Evolutionary conservation across 768 basidiomycete genomes (phyloP), one percentile per base, ranked within the genome.

Genomic region (Mycena belliarum): DNA sequence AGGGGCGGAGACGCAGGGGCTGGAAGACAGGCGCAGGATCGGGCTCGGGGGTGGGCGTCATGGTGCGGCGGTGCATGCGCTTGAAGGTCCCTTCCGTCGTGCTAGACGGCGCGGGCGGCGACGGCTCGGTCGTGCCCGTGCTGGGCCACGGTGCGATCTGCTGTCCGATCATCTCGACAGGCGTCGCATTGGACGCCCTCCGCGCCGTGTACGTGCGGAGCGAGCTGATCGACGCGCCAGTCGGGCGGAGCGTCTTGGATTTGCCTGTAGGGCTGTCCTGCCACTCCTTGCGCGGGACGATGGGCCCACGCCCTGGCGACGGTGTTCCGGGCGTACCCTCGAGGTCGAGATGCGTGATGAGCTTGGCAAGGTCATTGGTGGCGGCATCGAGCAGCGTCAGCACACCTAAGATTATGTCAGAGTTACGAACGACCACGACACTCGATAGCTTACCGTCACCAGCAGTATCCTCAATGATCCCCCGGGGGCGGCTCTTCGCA

Each of bases 301-400:
- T 52, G 60, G 15, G 67, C 66, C 28, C 64, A 55, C 21, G 63
- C 57, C 46, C 68, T 28, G 32, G 70, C 65, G 65, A 63, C 57
- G 80, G 76, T 2, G 79, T 82, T 3, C 77, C 76, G 0, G 90
- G 91, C 0, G 91, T 93, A 5, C 89, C 88, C 66, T 91, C 84
- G 4, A 93, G 76, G 62, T 92, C 88, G n/a, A 93, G 77, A n/a
- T 82, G 81, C 60, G 86, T 89, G 69, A 93, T 89, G 4, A 93
- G 74, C 53, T 83, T 82, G 0, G 88, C 91, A 4, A 93, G 79
- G 40, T 93, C 91, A 49, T 89, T 84, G 1, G 91, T 93, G 0
- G 88, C 91, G 0, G 89, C 88, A 60, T 87, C 87, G n/a, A 92
- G 73, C 28, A 90, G 79, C 0, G 85, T 88, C 1, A 91, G 66